phyloP scores from a whole-genome alignment of 768 basidiomycete genomes.

The Leccinellum rugosiceps region DNA sequence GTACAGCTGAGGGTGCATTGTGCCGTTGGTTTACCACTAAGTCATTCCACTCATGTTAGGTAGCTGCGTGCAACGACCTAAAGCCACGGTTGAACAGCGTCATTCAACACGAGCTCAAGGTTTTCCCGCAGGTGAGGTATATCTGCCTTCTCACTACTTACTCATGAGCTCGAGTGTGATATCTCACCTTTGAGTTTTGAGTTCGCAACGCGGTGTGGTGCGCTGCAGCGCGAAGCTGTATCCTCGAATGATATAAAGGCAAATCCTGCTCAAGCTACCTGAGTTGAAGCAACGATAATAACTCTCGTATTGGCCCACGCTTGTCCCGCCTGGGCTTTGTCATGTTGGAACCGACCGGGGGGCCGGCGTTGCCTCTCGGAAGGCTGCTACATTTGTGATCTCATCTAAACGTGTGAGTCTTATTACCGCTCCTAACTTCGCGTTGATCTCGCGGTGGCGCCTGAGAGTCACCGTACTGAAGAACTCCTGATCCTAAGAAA shows the following conservation, averaged over 20 bases:
- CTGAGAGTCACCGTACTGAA: conserved; percentile 55
- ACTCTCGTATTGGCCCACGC: conserved; percentile 6
- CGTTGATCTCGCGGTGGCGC: conserved; percentile 63
- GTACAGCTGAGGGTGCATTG: neutral
- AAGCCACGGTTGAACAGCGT: neutral
- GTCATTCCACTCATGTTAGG: neutral
- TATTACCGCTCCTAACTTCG: conserved; percentile 67
- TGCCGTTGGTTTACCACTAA: neutral
- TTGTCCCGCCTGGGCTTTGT: conserved; percentile 4
- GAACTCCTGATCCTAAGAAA: conserved; percentile 34
- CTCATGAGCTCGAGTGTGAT: neutral
- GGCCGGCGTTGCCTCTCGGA: conserved; percentile 2
- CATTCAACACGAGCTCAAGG: conserved; percentile 10
- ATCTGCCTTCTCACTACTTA: conserved; percentile 14
- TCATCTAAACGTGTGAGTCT: conserved; percentile 66
- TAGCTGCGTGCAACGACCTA: neutral
- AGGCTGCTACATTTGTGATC: conserved; percentile 9
- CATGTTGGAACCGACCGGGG: neutral
- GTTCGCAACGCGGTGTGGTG: neutral
- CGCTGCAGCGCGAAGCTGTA: neutral
- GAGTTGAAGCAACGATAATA: conserved; percentile 10
- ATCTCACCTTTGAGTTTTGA: conserved; percentile 8
- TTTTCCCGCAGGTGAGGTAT: conserved; percentile 13
- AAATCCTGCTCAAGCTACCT: conserved; percentile 23
- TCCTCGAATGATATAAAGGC: conserved; percentile 15